Percentiles rank a stretch among this genome's conserved stretches.
These are phyloP conservation scores for Tolypocladium sp. DNA, from an alignment of 2,329 filamentous ascomycete species.

Conservation along the genomic window DNA sequence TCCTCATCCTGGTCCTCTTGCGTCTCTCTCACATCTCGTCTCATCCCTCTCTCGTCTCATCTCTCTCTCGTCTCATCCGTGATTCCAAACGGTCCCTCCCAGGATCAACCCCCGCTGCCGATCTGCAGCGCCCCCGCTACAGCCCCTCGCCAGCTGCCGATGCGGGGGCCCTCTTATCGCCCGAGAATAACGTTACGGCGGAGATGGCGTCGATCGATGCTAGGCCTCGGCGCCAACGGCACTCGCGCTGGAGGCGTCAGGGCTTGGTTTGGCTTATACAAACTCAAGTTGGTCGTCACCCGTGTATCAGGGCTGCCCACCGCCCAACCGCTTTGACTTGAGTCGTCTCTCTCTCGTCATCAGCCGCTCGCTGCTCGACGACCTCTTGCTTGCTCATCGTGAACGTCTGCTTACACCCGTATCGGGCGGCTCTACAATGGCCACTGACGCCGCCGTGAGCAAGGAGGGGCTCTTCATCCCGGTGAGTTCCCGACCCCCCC, in stretches of 20 bases:
- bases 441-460: slow-evolving; percentile 34
- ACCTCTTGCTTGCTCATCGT: not conserved
- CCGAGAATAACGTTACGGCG: too few species aligned
- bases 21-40: not conserved
- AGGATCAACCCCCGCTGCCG: not conserved
- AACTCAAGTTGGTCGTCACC: not conserved
- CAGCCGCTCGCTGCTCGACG: not conserved
- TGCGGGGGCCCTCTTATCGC: not conserved
- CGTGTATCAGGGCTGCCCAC: not conserved
- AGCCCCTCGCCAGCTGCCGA: not conserved
- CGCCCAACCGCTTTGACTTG: not conserved
- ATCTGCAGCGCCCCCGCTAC: not conserved
- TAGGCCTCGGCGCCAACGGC: not conserved
- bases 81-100: too few species aligned
- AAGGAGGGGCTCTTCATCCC: slow-evolving; percentile 46
- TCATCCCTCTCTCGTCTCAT: not conserved
- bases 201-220: too few species aligned
- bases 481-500: slow-evolving; percentile 31
- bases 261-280: not conserved
- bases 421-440: slow-evolving; percentile 10
- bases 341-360: not conserved
- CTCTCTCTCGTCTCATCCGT: too few species aligned
- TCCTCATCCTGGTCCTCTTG: not conserved
- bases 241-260: too few species aligned
- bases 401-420: not conserved